A percentile compares a stretch with the other conserved stretches of the same genome.
Evolutionary conservation across 2,329 filamentous ascomycete genomes (phyloP).

Genomic region (Microdochium nivale): DNA sequence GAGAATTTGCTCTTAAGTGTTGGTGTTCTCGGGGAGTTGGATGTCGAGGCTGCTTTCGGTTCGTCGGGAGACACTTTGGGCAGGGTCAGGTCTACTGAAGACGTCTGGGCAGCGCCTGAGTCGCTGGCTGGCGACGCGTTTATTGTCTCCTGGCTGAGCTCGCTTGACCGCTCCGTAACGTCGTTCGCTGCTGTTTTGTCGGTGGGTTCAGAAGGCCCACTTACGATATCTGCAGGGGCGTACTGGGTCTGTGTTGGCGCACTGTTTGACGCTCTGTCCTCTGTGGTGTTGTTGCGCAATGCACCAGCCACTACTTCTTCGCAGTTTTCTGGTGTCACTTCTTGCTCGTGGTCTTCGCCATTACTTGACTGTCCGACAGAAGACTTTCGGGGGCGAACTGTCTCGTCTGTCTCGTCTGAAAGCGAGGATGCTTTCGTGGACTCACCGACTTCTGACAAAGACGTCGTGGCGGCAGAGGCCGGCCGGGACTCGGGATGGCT

Average conservation of each 20-base stretch:
- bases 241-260: too few relatives aligned
- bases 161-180: too few relatives aligned
- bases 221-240: too few relatives aligned
- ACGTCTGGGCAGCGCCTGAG: conserved; percentile 9
- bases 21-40: conserved; percentile 12
- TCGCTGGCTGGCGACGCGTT: conserved; percentile 1
- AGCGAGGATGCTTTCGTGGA: conserved; percentile 58
- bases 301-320: not conserved
- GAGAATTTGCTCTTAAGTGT: conserved; percentile 36
- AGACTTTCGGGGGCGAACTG: conserved; percentile 24
- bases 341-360: not conserved
- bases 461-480: conserved; percentile 40
- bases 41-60: conserved; percentile 12
- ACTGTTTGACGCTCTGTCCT: too few relatives aligned
- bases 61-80: conserved; percentile 18
- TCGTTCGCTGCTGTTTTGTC: too few relatives aligned
- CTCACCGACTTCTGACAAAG: conserved; percentile 44
- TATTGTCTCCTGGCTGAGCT: not conserved
- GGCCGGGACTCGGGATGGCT: conserved; percentile 45
- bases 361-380: conserved; percentile 10
- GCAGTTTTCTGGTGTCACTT: not conserved
- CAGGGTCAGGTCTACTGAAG: conserved; percentile 13
- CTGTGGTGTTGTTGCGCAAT: too few relatives aligned
- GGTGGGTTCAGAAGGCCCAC: too few relatives aligned
- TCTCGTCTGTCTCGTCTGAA: conserved; percentile 55